These are phyloP conservation scores for Exidia glandulosa DNA, from an alignment of 768 basidiomycete genomes.

Conservation along the genomic window DNA sequence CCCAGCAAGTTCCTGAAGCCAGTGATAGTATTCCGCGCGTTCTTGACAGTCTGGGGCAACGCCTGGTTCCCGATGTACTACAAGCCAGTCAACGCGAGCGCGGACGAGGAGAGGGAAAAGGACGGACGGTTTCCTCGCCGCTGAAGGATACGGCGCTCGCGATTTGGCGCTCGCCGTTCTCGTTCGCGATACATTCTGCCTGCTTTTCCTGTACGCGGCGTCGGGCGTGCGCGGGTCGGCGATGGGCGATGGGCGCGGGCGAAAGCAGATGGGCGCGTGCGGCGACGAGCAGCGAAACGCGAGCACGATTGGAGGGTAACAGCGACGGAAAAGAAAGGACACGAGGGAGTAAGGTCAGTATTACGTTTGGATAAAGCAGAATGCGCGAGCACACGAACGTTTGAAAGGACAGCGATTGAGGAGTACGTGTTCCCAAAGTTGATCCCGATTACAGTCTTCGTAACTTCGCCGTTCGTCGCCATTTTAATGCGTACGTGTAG, in stretches of 20 bases:
- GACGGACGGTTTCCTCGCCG: slow-evolving; percentile 81
- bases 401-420: slow-evolving; percentile 90
- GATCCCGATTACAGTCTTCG: slow-evolving; percentile 73
- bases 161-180: slow-evolving; percentile 97
- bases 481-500: background rate
- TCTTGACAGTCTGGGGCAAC: slow-evolving; percentile 89
- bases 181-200: slow-evolving; percentile 93
- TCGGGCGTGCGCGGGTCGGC: background rate
- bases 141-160: slow-evolving; percentile 86
- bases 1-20: slow-evolving; percentile 90
- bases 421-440: slow-evolving; percentile 95
- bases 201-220: slow-evolving; percentile 79
- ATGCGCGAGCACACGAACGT: slow-evolving; percentile 38
- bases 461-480: background rate
- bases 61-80: slow-evolving; percentile 97
- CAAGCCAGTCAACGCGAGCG: background rate
- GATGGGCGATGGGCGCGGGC: background rate
- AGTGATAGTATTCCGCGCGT: slow-evolving; percentile 86
- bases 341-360: too few species aligned
- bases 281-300: background rate
- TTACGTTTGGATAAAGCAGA: background rate
- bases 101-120: background rate
- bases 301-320: background rate
- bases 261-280: too few species aligned
- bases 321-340: background rate